A percentile compares a stretch with the other conserved stretches of the same genome.
Conservation (phyloP, 1,284 basidiomycete species). For the Phaffia rhodozyma region DNA sequence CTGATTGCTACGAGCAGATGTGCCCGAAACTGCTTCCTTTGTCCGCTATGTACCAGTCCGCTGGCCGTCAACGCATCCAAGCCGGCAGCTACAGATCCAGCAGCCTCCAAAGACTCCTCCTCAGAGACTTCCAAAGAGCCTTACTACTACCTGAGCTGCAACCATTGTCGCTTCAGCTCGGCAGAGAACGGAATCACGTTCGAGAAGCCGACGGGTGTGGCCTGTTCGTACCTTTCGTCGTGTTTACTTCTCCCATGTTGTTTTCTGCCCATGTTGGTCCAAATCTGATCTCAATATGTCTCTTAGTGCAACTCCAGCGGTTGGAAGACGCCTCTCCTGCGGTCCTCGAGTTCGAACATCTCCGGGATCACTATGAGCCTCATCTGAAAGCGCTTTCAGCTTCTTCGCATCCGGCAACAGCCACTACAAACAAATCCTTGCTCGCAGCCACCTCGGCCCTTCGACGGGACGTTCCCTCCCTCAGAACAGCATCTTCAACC, state of each 20-base stretch:
- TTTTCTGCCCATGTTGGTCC: neutral
- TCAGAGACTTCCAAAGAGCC: slow-evolving; percentile 26
- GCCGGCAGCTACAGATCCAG: slow-evolving; percentile 46
- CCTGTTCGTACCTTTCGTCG: slow-evolving; percentile 44
- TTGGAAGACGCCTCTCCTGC: slow-evolving; percentile 73
- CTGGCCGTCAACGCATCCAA: slow-evolving; percentile 78
- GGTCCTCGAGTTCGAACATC: slow-evolving; percentile 71
- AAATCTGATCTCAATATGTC: neutral
- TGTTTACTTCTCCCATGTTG: neutral
- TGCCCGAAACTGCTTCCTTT: slow-evolving; percentile 92
- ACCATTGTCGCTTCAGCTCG: slow-evolving; percentile 90
- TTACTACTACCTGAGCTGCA: slow-evolving; percentile 72
- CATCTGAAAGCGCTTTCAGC: slow-evolving; percentile 47
- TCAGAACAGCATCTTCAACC: neutral
- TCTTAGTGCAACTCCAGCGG: slow-evolving; percentile 74
- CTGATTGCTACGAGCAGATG: slow-evolving; percentile 49
- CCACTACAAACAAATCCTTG: slow-evolving; percentile 55
- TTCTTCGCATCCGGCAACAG: slow-evolving; percentile 35
- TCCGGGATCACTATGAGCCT: slow-evolving; percentile 90
- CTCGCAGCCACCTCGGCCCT: slow-evolving; percentile 72
- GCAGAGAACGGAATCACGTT: slow-evolving; percentile 79
- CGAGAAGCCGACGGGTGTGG: slow-evolving; percentile 90
- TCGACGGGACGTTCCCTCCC: slow-evolving; percentile 47
- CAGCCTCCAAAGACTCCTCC: slow-evolving; percentile 34
- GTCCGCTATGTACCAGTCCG: slow-evolving; percentile 80